Conservation (phyloP, 1,139 yeast species). For the Taphrina populina region DNA sequence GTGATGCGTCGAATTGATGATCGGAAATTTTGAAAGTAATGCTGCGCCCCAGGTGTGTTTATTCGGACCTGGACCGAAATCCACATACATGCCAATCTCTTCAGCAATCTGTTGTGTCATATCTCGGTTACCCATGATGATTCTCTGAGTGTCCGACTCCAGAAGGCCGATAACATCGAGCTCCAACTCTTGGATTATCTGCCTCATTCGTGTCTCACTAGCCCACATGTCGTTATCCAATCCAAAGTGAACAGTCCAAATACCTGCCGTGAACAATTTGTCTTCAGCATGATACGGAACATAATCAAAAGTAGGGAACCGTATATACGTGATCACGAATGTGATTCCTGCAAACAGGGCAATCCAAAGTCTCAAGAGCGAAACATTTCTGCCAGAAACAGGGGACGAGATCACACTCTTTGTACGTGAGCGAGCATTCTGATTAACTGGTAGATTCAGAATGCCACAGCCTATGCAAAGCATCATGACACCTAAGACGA, state of each 20-base stretch:
- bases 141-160: conserved; percentile 90
- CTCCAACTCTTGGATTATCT: conserved; percentile 78
- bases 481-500: conserved; percentile 60
- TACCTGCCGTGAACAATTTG: conserved; percentile 82
- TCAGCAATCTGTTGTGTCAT: conserved; percentile 88
- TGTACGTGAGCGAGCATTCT: conserved; percentile 35
- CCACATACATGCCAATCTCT: conserved; percentile 90
- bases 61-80: conserved; percentile 96
- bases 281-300: conserved; percentile 76
- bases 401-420: background rate
- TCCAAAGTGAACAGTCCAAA: conserved; percentile 98
- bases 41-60: conserved; percentile 99
- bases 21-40: conserved; percentile 88
- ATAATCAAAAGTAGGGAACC: conserved; percentile 61
- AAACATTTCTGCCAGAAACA: conserved; percentile 34
- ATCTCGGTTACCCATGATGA: conserved; percentile 93
- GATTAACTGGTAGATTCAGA: conserved; percentile 28
- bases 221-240: conserved; percentile 99
- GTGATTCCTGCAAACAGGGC: conserved; percentile 38
- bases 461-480: conserved; percentile 49
- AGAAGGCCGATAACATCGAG: conserved; percentile 85
- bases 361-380: conserved; percentile 42
- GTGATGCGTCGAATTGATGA: conserved; percentile 82
- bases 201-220: conserved; percentile 83
- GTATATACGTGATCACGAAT: conserved; percentile 51